Evolutionary conservation across 1,284 basidiomycete genomes (phyloP).

Genomic region (Marasmius tenuissimus): DNA sequence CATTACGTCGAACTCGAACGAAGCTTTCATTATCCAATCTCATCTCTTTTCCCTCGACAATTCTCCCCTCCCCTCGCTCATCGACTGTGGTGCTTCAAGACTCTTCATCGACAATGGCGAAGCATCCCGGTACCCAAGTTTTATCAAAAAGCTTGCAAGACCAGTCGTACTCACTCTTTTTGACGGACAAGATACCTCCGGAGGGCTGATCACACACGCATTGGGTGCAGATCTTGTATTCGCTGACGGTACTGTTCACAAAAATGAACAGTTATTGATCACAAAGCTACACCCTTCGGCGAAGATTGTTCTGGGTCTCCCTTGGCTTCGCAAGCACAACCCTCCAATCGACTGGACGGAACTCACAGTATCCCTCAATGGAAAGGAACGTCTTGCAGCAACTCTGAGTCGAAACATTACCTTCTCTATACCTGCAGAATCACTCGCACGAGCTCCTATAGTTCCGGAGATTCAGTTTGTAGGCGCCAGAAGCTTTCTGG

Average conservation of each 20-base stretch:
- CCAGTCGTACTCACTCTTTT: background rate
- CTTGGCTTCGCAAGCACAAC: constrained; percentile 2
- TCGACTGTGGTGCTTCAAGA: background rate
- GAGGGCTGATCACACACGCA: background rate
- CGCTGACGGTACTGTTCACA: background rate
- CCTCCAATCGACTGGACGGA: background rate
- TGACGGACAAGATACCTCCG: background rate
- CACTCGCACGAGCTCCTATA: background rate
- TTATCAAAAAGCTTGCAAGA: background rate
- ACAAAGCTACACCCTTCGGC: constrained; percentile 5
- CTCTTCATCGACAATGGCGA: background rate
- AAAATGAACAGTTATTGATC: background rate
- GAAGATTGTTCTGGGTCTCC: background rate
- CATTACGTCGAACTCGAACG: background rate
- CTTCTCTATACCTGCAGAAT: no score
- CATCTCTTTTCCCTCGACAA: background rate
- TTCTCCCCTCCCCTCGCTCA: background rate
- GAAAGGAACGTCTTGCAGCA: background rate
- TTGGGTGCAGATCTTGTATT: background rate
- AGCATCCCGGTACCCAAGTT: background rate
- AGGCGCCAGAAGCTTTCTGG: background rate
- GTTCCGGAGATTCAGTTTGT: background rate
- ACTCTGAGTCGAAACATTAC: background rate
- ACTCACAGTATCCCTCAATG: background rate
- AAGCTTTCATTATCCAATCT: background rate